Evolutionary conservation across 805 yeast genomes (phyloP), one percentile per base, ranked within the genome.

Genomic region (Allodekkera sacchari): DNA sequence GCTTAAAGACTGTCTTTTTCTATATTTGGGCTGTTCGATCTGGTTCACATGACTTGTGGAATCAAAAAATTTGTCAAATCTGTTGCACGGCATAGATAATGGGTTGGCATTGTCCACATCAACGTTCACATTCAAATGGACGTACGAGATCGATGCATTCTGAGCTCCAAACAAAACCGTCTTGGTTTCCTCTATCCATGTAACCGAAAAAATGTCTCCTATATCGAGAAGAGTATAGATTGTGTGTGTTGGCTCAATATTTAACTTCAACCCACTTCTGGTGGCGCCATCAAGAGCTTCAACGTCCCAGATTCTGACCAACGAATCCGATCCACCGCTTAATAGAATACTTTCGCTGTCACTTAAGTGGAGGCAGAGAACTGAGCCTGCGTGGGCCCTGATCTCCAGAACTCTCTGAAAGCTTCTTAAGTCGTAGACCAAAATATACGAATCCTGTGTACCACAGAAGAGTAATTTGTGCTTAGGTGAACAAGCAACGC

Each of bases 171-270:
- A 71, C 39, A 77, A 83, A 4, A 89, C 62, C 0, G 83, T 73
- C 28, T 75, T 66, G 8, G 71, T 52, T 2, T 58, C 42, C 13
- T 73, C 70, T 11, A 78, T 66, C 75, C 92, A 84, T 6, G 76
- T 71, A 21, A 89, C 58, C 7, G 95, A 79, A 50, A 89, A 89
- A 12, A 89, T 81, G 54, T 89, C 98, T 31, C 98, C 98, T 31
- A 89, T 80, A 58, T 89, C 98, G 22, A 81, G 68, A 8, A 81
- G 55, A 1, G 95, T 80, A 53, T 89, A 89, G 6, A 88, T 73
- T 0, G 94, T 81, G 45, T 82, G 81, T 1, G 81, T 54, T 40
- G 66, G 72, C 23, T 50, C 45, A 36, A 68, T 20, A 19, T 26
- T 29, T 7, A 32, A 22, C 7, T 25, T 17, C 8, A 20, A 13